Percentiles rank a stretch among this genome's conserved stretches.
Conservation (phyloP, 1,139 yeast species). For the Tardiomyces digboiensis region DNA sequence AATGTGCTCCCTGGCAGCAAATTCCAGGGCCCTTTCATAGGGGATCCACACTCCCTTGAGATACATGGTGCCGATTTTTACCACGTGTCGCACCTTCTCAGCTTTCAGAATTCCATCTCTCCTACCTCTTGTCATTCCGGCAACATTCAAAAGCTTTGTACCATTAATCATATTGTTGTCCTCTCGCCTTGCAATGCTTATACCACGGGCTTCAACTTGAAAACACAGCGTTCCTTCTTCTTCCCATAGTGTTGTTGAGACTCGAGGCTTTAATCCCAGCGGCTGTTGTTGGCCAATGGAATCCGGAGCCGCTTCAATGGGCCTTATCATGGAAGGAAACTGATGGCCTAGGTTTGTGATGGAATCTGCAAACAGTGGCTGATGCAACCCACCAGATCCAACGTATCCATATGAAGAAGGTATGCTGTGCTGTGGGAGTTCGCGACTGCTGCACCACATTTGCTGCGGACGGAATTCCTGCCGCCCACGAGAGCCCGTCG, state of each 20-base stretch:
- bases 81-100: slow-evolving; percentile 37
- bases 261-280: slow-evolving; percentile 59
- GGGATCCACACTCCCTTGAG: slow-evolving; percentile 53
- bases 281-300: slow-evolving; percentile 18
- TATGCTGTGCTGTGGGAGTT: not conserved
- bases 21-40: slow-evolving; percentile 41
- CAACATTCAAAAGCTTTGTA: slow-evolving; percentile 45
- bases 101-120: slow-evolving; percentile 46
- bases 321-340: slow-evolving; percentile 24
- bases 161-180: slow-evolving; percentile 47
- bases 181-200: slow-evolving; percentile 41
- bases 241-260: slow-evolving; percentile 94
- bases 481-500: too few species aligned
- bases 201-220: slow-evolving; percentile 39
- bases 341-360: slow-evolving; percentile 16
- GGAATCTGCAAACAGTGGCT: too few species aligned
- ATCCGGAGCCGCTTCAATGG: slow-evolving; percentile 16
- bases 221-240: slow-evolving; percentile 90
- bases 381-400: not conserved
- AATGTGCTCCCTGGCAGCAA: slow-evolving; percentile 41
- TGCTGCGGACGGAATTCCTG: too few species aligned
- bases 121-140: slow-evolving; percentile 49
- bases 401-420: not conserved
- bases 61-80: slow-evolving; percentile 45
- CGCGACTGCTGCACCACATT: not conserved